A percentile compares a stretch with the other conserved stretches of the same genome.
Evolutionary conservation across 2,329 filamentous ascomycete species (phyloP).

Genomic region (Parafenestella ontariensis): DNA sequence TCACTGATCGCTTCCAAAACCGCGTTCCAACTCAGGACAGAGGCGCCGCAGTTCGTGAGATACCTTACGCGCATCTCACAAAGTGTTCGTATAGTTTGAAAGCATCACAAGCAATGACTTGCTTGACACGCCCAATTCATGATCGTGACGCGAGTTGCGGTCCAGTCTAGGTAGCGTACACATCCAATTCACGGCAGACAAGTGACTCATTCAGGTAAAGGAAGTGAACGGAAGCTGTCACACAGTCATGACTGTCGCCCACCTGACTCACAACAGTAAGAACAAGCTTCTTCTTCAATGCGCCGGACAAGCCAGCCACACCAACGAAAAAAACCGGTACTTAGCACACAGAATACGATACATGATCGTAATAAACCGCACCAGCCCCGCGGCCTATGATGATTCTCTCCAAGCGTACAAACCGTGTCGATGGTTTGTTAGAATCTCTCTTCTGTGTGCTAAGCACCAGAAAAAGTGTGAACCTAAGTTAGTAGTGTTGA

Average conservation of each 20-base stretch:
- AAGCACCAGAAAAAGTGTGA: background rate
- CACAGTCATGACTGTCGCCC: background rate
- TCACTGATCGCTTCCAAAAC: no score
- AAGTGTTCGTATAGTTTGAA: no score
- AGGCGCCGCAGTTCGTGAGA: no score
- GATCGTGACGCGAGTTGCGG: no score
- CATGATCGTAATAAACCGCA: background rate
- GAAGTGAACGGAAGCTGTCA: no score
- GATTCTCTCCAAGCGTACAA: constrained; percentile 3
- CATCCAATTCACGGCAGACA: no score
- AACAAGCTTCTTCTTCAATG: background rate
- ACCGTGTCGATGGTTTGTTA: background rate
- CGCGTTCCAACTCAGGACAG: no score
- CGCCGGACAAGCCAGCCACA: background rate
- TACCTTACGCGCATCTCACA: no score
- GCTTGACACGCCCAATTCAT: no score
- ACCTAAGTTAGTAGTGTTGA: background rate
- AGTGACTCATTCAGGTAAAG: no score
- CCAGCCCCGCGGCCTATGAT: background rate
- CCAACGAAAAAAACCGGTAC: background rate
- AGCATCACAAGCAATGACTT: no score
- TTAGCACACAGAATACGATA: background rate
- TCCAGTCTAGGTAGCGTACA: no score
- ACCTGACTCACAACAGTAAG: background rate
- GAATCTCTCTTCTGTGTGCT: background rate